phyloP scores from a whole-genome alignment of 2,329 filamentous ascomycete genomes.

The Fusarium redolens region DNA sequence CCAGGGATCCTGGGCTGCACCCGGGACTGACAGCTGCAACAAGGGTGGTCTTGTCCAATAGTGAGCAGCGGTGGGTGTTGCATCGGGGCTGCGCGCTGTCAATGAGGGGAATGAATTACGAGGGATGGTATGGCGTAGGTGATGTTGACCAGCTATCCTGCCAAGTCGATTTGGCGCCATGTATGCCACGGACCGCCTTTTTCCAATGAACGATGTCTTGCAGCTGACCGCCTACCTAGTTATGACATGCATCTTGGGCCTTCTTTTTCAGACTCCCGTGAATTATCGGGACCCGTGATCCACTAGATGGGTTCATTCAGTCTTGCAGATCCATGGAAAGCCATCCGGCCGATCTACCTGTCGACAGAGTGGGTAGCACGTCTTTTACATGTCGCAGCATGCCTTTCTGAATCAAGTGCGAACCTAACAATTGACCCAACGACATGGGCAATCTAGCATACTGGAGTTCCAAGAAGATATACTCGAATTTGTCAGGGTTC shows the following conservation, averaged over 20 bases:
- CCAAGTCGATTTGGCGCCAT: neutral
- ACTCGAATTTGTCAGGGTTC: neutral
- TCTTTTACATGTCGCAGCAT: neutral
- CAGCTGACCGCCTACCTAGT: neutral
- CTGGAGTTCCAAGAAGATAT: conserved; percentile 4
- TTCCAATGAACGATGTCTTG: neutral
- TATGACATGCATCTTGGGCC: neutral
- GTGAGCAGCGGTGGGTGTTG: conserved; percentile 19
- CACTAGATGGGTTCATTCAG: neutral
- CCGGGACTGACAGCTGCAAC: conserved; percentile 33
- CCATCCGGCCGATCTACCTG: neutral
- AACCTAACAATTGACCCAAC: neutral
- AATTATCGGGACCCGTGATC: neutral
- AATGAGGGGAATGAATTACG: neutral
- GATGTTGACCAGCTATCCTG: neutral
- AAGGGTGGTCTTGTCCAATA: conserved; percentile 32
- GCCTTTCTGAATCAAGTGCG: conserved; percentile 1
- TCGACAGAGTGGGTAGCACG: neutral
- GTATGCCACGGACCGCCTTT: conserved; percentile 11
- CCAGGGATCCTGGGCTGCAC: conserved; percentile 27
- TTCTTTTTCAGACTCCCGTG: neutral
- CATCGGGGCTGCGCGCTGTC: conserved; percentile 11
- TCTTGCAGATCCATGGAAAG: conserved; percentile 7
- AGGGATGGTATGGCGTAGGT: conserved; percentile 19
- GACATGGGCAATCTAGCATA: neutral